These are phyloP conservation scores for Cladosporium colombiae DNA, from an alignment of 2,329 filamentous ascomycete species.

Conservation along the genomic window DNA sequence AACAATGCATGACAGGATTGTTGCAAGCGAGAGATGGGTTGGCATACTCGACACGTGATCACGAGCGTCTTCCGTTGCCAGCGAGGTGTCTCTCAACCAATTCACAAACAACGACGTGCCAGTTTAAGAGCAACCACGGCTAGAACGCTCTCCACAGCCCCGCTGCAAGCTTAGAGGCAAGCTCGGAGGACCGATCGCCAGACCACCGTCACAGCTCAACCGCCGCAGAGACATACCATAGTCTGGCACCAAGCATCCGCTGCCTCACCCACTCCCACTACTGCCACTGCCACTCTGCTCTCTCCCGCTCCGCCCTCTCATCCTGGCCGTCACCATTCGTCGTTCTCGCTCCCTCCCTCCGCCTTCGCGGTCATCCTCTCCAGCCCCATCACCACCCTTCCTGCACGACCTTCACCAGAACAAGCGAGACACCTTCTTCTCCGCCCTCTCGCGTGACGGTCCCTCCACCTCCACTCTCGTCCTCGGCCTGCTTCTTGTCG, in stretches of 20 bases:
- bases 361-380: constrained; percentile 19
- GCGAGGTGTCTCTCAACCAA: not conserved
- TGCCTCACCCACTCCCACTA: not conserved
- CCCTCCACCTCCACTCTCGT: constrained; percentile 25
- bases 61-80: not conserved
- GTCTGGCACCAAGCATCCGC: constrained; percentile 5
- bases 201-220: not conserved
- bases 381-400: constrained; percentile 17
- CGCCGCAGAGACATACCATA: constrained; percentile 9
- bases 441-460: constrained; percentile 15
- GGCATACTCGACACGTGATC: not conserved
- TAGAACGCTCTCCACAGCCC: constrained; percentile 6
- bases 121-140: not conserved
- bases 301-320: constrained; percentile 12
- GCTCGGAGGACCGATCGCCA: not conserved
- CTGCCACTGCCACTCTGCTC: not conserved
- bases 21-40: too few species aligned
- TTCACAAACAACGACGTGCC: not conserved
- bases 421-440: constrained; percentile 10
- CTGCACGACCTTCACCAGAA: constrained; percentile 14
- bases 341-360: constrained; percentile 19
- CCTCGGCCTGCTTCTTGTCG: constrained; percentile 27
- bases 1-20: too few species aligned
- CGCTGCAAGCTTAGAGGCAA: not conserved
- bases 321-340: constrained; percentile 18